A percentile compares a stretch with the other conserved stretches of the same genome.
These are phyloP conservation scores for Trichosporon sp. DNA, from an alignment of 1,284 basidiomycete species.

Conservation along the genomic window DNA sequence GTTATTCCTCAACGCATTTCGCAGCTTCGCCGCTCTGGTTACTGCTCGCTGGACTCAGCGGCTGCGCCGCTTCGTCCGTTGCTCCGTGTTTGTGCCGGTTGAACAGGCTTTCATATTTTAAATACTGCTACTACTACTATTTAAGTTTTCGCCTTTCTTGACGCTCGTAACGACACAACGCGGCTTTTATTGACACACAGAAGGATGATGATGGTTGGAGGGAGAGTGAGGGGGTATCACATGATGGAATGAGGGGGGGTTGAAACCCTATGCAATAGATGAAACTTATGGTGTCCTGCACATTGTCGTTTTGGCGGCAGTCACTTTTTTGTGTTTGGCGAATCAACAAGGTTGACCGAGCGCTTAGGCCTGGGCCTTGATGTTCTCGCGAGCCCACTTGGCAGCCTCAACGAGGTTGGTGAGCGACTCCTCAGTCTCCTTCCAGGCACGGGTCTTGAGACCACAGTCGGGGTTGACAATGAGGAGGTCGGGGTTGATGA, in stretches of 20 bases:
- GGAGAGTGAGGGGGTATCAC: constrained; percentile 19
- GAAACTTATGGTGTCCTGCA: constrained; percentile 6
- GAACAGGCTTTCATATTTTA: constrained; percentile 47
- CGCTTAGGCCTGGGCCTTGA: constrained; percentile 41
- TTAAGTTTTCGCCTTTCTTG: constrained; percentile 5
- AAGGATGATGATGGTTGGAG: not conserved
- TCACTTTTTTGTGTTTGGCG: not conserved
- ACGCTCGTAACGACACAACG: constrained; percentile 2
- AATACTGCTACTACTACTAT: constrained; percentile 14
- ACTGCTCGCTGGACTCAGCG: not conserved
- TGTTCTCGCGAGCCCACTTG: constrained; percentile 77
- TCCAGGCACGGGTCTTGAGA: constrained; percentile 88
- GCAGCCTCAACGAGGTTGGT: constrained; percentile 82
- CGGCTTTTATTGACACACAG: constrained; percentile 6
- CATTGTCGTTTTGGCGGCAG: constrained; percentile 1
- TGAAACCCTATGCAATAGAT: constrained; percentile 19
- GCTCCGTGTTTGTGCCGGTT: constrained; percentile 37
- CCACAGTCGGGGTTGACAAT: constrained; percentile 84
- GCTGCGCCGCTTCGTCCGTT: not conserved
- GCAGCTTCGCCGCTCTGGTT: no score
- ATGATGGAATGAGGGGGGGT: constrained; percentile 23
- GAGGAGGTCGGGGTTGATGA: constrained; percentile 71
- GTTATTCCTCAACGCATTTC: not conserved
- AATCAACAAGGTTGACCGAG: not conserved
- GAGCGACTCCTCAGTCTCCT: constrained; percentile 84